phyloP scores from a whole-genome alignment of 441 rosid species.

The Capsella rubella region DNA sequence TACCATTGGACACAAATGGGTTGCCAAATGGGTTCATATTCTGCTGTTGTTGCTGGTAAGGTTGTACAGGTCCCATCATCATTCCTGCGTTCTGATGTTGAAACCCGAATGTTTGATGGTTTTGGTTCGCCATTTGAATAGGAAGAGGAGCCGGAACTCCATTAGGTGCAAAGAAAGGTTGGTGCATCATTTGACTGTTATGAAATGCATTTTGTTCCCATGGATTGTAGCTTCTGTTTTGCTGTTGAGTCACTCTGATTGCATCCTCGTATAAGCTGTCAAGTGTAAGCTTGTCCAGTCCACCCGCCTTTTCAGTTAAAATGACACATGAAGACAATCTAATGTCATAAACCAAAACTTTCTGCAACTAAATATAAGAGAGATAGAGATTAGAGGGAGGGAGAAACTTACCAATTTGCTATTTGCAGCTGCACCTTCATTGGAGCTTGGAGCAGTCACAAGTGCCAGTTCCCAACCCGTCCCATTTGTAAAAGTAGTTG shows the following conservation, averaged over 20 bases:
- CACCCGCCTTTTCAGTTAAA: slow-evolving; percentile 72
- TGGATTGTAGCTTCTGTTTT: slow-evolving; percentile 80
- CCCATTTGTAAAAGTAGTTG: slow-evolving; percentile 53
- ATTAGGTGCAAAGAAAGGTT: slow-evolving; percentile 72
- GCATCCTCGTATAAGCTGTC: slow-evolving; percentile 99
- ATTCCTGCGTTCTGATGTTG: slow-evolving; percentile 59
- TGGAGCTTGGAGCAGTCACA: slow-evolving; percentile 88
- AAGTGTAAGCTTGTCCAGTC: slow-evolving; percentile 86
- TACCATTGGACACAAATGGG: slow-evolving; percentile 58
- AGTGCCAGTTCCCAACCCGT: slow-evolving; percentile 94
- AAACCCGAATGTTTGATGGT: slow-evolving; percentile 70
- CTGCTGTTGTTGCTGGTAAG: slow-evolving; percentile 51
- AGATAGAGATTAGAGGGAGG: slow-evolving; percentile 5
- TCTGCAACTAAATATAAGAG: neutral
- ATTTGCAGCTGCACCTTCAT: slow-evolving; percentile 64
- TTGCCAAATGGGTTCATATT: slow-evolving; percentile 54
- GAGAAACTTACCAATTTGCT: slow-evolving; percentile 71
- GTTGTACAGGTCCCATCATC: slow-evolving; percentile 53
- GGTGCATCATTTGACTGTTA: slow-evolving; percentile 64
- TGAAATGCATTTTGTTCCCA: slow-evolving; percentile 72
- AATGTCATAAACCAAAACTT: slow-evolving; percentile 9
- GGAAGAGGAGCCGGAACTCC: slow-evolving; percentile 66
- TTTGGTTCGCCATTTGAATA: slow-evolving; percentile 86
- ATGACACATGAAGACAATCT: neutral
- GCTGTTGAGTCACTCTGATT: slow-evolving; percentile 72